Base-by-base conservation (phyloP, 345 rosid species). In the Noccaea caerulescens region DNA sequence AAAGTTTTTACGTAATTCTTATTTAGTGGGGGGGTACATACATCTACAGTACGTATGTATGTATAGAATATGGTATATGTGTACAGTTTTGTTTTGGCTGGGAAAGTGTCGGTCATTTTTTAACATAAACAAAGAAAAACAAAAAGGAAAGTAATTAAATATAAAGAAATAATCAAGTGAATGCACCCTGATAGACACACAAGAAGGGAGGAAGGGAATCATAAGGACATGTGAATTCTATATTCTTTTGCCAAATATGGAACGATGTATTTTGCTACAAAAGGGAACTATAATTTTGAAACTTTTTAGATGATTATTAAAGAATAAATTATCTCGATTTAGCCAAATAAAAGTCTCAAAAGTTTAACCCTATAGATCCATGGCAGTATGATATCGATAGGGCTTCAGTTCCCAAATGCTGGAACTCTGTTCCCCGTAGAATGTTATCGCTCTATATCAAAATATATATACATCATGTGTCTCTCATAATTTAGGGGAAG, bases 391-490 rank as follows among this genome's bases (percentile, higher is more conserved):
- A 23, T 37, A 37, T 12, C 2, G 45, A 10, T 73, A 66, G 72
- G 72, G 68, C 2, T 73, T 73, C 51, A 58, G 72, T 66, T 73
- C 59, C 67, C 72, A 73, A 58, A 73, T 73, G 77, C 77, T 47
- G 77, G 72, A 73, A 73, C 77, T 73, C 67, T 67, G 77, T 66
- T 59, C 77, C 77, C 77, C 33, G 33, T 73, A 66, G n/a, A 42
- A 57, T 52, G 11, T 44, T 54, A 8, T 68, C 27, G 10, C 63
- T 36, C 38, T 62, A 62, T 20, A 54, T 34, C 42, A 34, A 63
- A 53, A 62, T 43, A 34, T 33, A 43, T 36, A 16, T 58, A 38
- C 52, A 45, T 14, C 38, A 69, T 47, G 39, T 47, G 25, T 46
- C 11, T 13, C 7, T 38, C 11, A 41, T 47, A 16, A 37, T 37